Conservation (phyloP, 768 basidiomycete species). For the Multifurca ochricompacta region DNA sequence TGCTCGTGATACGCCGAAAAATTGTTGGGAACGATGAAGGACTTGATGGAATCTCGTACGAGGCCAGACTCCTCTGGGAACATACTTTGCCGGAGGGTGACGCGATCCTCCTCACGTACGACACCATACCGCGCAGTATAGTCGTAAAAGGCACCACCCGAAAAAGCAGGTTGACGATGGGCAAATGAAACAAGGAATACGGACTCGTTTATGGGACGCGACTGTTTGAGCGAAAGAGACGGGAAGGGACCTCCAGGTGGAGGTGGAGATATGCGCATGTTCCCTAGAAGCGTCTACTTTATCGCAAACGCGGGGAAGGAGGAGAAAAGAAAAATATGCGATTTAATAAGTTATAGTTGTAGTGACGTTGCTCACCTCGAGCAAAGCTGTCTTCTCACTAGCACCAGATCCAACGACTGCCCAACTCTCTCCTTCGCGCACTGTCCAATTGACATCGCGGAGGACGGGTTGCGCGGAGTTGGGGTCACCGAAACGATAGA, state of each 20-base stretch:
- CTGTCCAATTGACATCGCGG: conserved; percentile 48
- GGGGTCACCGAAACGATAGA: conserved; percentile 54
- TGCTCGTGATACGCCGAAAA: conserved; percentile 5
- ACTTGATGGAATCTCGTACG: neutral
- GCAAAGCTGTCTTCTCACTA: conserved; percentile 51
- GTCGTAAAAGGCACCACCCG: conserved; percentile 78
- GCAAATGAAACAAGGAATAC: conserved; percentile 61
- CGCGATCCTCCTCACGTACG: conserved; percentile 73
- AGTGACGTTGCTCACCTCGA: conserved; percentile 54
- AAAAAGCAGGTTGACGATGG: conserved; percentile 45
- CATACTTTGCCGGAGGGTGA: conserved; percentile 68
- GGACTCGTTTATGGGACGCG: conserved; percentile 34
- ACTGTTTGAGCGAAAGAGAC: conserved; percentile 41
- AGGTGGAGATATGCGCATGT: conserved; percentile 60
- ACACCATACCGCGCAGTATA: conserved; percentile 90
- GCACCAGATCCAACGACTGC: conserved; percentile 62
- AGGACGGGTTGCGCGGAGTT: conserved; percentile 41
- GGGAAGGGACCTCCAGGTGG: conserved; percentile 74
- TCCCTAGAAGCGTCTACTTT: conserved; percentile 58
- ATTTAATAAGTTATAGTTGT: neutral
- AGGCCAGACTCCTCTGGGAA: conserved; percentile 28
- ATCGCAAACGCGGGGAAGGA: neutral
- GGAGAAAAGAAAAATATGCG: neutral
- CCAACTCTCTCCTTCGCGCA: conserved; percentile 62
- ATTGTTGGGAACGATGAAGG: conserved; percentile 4